A percentile compares a stretch with the other conserved stretches of the same genome.
These are phyloP conservation scores for Magnolia sinica DNA, from an alignment of 164 flowering plant species.

Conservation along the genomic window DNA sequence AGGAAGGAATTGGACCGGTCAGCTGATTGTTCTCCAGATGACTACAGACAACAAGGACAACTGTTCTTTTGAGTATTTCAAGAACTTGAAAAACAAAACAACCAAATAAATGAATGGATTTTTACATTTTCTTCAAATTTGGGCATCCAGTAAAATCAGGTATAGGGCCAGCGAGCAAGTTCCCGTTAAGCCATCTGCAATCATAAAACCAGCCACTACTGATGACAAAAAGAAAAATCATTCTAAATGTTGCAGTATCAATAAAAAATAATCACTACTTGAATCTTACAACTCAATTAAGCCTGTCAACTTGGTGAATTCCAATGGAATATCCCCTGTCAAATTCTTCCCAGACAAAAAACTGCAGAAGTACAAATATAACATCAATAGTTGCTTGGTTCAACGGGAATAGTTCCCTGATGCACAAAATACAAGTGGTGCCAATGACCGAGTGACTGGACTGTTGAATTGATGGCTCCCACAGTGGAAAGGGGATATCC, in stretches of 20 bases:
- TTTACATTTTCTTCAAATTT: conserved; percentile 68
- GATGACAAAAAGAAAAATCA: not conserved
- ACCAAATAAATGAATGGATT: not conserved
- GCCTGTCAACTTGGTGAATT: conserved; percentile 60
- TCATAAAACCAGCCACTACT: conserved; percentile 10
- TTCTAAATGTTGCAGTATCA: not conserved
- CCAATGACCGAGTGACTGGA: not conserved
- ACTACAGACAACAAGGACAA: conserved; percentile 35
- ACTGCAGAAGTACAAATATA: conserved; percentile 34
- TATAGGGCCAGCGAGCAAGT: conserved; percentile 72
- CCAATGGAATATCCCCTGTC: conserved; percentile 77
- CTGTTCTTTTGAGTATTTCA: not conserved
- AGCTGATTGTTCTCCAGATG: conserved; percentile 92
- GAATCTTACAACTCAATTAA: conserved; percentile 77
- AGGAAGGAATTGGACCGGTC: conserved; percentile 79
- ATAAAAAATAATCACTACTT: conserved; percentile 10
- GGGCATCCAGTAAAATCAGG: conserved; percentile 83
- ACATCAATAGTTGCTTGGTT: not conserved
- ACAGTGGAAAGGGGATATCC: no score
- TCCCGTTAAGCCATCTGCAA: conserved; percentile 90
- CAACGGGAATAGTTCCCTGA: not conserved
- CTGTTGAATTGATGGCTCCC: no score
- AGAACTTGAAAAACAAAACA: not conserved
- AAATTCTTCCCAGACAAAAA: conserved; percentile 66
- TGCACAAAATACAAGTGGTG: not conserved